These are phyloP conservation scores for Coleophoma crateriformis DNA, from an alignment of 2,329 filamentous ascomycete species.

Conservation along the genomic window DNA sequence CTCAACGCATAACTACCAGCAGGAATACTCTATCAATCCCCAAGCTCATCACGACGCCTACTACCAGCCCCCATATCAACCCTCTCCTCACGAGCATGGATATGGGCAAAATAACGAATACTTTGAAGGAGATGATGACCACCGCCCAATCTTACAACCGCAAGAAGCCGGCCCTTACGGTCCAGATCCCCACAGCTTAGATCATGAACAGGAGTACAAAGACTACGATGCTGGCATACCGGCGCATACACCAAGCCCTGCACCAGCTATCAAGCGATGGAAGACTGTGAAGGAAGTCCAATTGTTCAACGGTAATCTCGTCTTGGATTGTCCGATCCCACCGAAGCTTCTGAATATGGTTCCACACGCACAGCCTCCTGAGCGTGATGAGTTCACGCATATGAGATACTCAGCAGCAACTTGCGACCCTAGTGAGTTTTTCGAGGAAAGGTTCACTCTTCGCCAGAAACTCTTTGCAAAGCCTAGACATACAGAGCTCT, in stretches of 20 bases:
- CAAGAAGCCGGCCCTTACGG: conserved; percentile 43
- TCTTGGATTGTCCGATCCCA: conserved; percentile 93
- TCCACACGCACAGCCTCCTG: conserved; percentile 70
- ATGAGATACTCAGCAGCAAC: conserved; percentile 95
- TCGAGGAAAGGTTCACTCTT: conserved; percentile 82
- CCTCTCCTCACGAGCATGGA: conserved; percentile 30
- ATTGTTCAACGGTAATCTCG: conserved; percentile 91
- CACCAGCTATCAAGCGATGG: conserved; percentile 72
- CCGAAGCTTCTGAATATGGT: conserved; percentile 83
- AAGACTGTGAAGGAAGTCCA: conserved; percentile 99
- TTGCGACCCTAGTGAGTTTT: conserved; percentile 86
- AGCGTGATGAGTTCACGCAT: conserved; percentile 86
- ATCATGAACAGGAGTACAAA: conserved; percentile 33
- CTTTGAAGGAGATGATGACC: conserved; percentile 60
- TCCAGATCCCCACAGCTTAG: conserved; percentile 44
- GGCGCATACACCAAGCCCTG: conserved; percentile 44
- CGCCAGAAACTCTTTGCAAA: conserved; percentile 91
- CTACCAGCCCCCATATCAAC: conserved; percentile 77
- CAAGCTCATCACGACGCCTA: conserved; percentile 85
- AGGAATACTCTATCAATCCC: conserved; percentile 72
- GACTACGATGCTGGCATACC: conserved; percentile 31
- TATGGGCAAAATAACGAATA: conserved; percentile 17
- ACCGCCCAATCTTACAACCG: conserved; percentile 67
- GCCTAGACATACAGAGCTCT: conserved; percentile 85
- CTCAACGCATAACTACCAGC: conserved; percentile 41